phyloP scores from a whole-genome alignment of 352 stramenopile genomes.

The Phytophthora chlamydospora region DNA sequence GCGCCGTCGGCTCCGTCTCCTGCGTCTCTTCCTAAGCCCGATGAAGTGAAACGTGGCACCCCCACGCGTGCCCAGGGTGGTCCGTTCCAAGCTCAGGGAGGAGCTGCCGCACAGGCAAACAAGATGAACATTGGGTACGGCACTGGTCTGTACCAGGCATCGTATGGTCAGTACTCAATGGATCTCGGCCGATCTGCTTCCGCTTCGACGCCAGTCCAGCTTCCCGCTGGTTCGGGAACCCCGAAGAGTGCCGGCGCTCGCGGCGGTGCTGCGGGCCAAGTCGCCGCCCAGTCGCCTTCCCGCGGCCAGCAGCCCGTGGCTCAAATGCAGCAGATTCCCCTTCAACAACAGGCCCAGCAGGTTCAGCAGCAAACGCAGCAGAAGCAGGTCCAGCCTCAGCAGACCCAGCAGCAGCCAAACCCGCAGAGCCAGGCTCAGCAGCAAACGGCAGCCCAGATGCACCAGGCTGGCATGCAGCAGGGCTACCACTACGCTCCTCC shows the following conservation, averaged over 20 bases:
- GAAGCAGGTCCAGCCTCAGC: constrained; percentile 53
- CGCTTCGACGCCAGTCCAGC: constrained; percentile 41
- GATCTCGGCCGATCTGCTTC: constrained; percentile 56
- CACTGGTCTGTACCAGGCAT: constrained; percentile 71
- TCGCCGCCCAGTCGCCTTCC: constrained; percentile 63
- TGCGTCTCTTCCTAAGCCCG: constrained; percentile 85
- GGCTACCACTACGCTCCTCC: constrained; percentile 87
- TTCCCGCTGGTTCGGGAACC: constrained; percentile 53
- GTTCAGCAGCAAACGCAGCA: constrained; percentile 49
- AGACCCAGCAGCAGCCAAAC: constrained; percentile 45
- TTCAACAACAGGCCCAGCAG: constrained; percentile 45
- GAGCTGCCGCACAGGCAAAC: constrained; percentile 47
- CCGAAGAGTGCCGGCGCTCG: constrained; percentile 54
- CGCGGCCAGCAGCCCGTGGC: constrained; percentile 46
- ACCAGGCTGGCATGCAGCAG: constrained; percentile 64
- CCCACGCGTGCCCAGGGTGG: constrained; percentile 57
- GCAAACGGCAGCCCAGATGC: constrained; percentile 64
- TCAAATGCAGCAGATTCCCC: constrained; percentile 48
- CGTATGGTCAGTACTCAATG: constrained; percentile 87
- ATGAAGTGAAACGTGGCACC: constrained; percentile 82
- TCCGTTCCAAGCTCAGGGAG: constrained; percentile 54
- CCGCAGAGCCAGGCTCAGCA: constrained; percentile 43
- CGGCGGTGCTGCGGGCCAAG: constrained; percentile 24
- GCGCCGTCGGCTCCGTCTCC: constrained; percentile 81
- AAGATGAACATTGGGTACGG: constrained; percentile 76